A percentile compares a stretch with the other conserved stretches of the same genome.
phyloP scores from a whole-genome alignment of 352 stramenopile species.

The Hyaloperonospora brassicae region DNA sequence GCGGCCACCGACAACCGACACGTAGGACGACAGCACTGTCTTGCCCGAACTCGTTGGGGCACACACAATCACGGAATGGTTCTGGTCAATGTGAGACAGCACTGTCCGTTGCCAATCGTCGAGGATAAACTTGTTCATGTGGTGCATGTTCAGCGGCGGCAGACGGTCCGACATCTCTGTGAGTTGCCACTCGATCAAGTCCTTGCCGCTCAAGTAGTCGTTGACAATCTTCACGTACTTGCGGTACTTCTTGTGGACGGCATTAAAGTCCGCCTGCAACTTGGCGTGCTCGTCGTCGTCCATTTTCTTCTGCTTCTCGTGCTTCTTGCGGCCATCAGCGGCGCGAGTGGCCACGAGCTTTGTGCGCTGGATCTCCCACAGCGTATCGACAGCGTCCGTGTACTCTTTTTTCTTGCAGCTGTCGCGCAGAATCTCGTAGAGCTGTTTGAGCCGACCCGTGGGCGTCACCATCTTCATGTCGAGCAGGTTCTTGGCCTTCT shows the following conservation, averaged over 20 bases:
- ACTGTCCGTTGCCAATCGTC: conserved; percentile 97
- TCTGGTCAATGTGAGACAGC: conserved; percentile 90
- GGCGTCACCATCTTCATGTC: conserved; percentile 84
- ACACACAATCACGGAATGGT: conserved; percentile 95
- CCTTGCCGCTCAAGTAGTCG: conserved; percentile 56
- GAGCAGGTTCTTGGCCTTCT: conserved; percentile 71
- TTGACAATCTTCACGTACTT: conserved; percentile 79
- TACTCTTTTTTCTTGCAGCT: conserved; percentile 82
- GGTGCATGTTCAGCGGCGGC: conserved; percentile 83
- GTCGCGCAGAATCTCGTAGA: conserved; percentile 81
- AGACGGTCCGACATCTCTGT: conserved; percentile 83
- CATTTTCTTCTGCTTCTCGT: conserved; percentile 64
- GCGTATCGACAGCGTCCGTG: conserved; percentile 77
- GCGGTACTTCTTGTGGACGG: conserved; percentile 82
- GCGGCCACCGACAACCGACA: conserved; percentile 72
- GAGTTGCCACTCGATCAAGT: conserved; percentile 82
- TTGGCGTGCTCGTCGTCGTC: conserved; percentile 74
- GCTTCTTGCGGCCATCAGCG: conserved; percentile 44
- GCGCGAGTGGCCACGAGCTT: conserved; percentile 50
- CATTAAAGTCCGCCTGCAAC: conserved; percentile 49
- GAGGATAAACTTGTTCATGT: conserved; percentile 91
- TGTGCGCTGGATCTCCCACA: conserved; percentile 81
- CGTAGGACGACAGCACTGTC: conserved; percentile 87
- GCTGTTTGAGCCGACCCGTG: conserved; percentile 69
- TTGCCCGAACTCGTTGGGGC: conserved; percentile 97